Percentiles rank a stretch among this genome's conserved stretches.
These are phyloP conservation scores for Acacia pycnantha DNA, from an alignment of 331 rosid genomes.

Conservation along the genomic window DNA sequence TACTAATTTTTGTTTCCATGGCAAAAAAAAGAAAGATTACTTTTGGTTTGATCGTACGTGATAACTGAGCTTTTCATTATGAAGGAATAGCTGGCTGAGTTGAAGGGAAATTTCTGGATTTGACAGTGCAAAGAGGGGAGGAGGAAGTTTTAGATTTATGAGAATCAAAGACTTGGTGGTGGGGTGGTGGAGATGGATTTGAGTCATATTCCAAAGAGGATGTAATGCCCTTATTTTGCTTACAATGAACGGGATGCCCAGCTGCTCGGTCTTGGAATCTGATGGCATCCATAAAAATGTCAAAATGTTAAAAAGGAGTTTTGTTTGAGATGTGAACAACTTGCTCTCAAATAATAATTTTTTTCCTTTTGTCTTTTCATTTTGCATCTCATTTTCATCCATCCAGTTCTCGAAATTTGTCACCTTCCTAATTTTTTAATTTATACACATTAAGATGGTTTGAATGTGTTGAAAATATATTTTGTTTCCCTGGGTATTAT, in stretches of 20 bases:
- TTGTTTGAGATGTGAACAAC: not conserved
- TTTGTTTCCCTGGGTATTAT: not conserved
- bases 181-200: constrained; percentile 12
- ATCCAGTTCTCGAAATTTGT: not conserved
- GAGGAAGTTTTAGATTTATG: not conserved
- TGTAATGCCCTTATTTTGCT: not conserved
- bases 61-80: not conserved
- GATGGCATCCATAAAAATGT: constrained; percentile 7
- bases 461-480: not conserved
- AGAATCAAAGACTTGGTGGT: not conserved
- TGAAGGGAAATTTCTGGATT: not conserved
- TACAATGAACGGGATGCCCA: not conserved
- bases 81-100: not conserved
- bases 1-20: not conserved
- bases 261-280: constrained; percentile 20
- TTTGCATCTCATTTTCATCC: constrained; percentile 3
- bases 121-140: not conserved
- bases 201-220: constrained; percentile 10
- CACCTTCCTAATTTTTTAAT: not conserved
- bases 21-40: no score
- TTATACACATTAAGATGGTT: not conserved
- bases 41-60: not conserved
- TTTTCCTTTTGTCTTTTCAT: constrained; percentile 11
- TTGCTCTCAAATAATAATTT: not conserved
- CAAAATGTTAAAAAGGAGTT: not conserved